Evolutionary conservation across 805 yeast species (phyloP).

Genomic region (Candida sanyiensis): DNA sequence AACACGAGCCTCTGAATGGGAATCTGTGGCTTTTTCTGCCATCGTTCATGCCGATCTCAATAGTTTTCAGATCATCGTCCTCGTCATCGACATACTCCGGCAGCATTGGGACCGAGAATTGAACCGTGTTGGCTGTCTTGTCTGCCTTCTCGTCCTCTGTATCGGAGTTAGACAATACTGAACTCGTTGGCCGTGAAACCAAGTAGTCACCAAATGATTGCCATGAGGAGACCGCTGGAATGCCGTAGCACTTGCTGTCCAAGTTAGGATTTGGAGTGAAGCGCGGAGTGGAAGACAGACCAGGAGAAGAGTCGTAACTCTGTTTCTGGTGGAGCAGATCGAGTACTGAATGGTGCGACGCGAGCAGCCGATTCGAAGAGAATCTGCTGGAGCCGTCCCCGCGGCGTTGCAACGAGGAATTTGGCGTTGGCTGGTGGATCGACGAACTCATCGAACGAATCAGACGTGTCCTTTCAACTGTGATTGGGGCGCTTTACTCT

Average conservation of each 20-base stretch:
- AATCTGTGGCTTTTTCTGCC: conserved; percentile 9
- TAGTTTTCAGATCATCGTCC: conserved; percentile 22
- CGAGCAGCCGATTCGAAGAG: conserved; percentile 16
- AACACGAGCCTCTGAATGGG: not conserved
- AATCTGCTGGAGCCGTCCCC: conserved; percentile 1
- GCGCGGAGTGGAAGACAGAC: conserved; percentile 1
- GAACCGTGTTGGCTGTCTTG: not conserved
- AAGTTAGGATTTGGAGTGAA: conserved; percentile 3
- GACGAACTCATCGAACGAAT: conserved; percentile 2
- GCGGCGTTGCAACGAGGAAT: conserved; percentile 5
- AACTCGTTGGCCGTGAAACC: conserved; percentile 24
- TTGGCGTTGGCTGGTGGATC: conserved; percentile 19
- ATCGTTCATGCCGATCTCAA: conserved; percentile 21
- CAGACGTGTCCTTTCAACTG: not conserved
- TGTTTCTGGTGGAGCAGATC: conserved; percentile 19
- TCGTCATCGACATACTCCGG: not conserved
- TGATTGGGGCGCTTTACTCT: no score
- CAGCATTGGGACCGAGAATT: not conserved
- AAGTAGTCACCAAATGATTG: conserved; percentile 17
- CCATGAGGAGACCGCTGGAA: conserved; percentile 19
- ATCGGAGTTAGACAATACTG: conserved; percentile 26
- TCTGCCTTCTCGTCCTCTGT: conserved; percentile 22
- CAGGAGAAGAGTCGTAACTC: not conserved
- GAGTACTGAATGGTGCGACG: conserved; percentile 23
- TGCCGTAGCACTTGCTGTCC: conserved; percentile 3